Base-by-base conservation (phyloP, 139 green algal genomes). In the Bryopsis sp. region DNA sequence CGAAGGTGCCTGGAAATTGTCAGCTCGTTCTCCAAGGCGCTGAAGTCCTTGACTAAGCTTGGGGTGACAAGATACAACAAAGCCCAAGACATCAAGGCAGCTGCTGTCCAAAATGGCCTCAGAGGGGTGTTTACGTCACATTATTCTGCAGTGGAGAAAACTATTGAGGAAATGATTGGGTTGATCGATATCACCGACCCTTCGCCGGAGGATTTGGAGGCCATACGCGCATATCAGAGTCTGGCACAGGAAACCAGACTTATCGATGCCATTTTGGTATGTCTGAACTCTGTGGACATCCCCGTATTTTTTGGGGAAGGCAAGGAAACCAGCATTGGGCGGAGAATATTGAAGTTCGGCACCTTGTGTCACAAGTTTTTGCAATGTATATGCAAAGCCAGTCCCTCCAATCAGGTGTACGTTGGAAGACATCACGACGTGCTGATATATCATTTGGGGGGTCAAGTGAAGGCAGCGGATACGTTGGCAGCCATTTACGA, bases 401-500 rank as follows among this genome's bases (percentile, higher is more conserved):
- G 61, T 43, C 57, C 62, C 47, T 2, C 5, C 29, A 77, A 73
- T 58, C 72, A 77, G 64, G 54, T 33, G 2, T 73, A 77, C 64
- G n/a, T 77, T 2, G 7, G 34, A 19, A n/a, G n/a, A 19, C 43
- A 64, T 57, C 34, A 32, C 24, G 38, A 7, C 65, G 46, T 68
- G 35, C 38, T 77, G 26, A 67, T 64, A 67, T 22, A 8, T 2
- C 72, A 77, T 58, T 57, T 77, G 19, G 50, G 64, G 2, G 7
- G 2, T 7, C 57, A 37, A 1, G 33, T 77, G 2, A 74, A 70
- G 11, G 72, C 60, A 3, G 64, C 72, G 31, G 72, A 77, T 65
- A 77, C 72, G 19, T 46, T 77, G 47, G 72, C 72, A 0, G 54
- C 64, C 38, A 77, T 77, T 29, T 77, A 74, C 58, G 72, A 74